Percentiles rank a stretch among this genome's conserved stretches.
phyloP scores from a whole-genome alignment of 2,329 filamentous ascomycete genomes.

The Colletotrichum destructivum region DNA sequence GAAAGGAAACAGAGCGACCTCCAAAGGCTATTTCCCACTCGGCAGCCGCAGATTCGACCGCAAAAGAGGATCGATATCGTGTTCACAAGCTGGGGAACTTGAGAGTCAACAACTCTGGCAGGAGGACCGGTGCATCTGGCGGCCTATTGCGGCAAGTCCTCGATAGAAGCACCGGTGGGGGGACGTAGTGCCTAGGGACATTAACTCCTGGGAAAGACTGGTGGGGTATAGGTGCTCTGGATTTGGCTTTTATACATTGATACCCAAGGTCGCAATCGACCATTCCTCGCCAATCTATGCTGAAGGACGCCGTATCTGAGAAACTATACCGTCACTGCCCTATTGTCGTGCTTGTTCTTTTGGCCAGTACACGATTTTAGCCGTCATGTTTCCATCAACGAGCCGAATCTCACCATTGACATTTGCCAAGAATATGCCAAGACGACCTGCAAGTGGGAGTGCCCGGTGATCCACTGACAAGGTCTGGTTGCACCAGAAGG shows the following conservation, averaged over 20 bases:
- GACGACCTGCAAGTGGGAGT: background rate
- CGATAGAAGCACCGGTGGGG: conserved; percentile 35
- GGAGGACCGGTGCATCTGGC: conserved; percentile 9
- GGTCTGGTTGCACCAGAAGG: conserved; percentile 2
- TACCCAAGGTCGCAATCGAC: conserved; percentile 3
- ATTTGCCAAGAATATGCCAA: conserved; percentile 20
- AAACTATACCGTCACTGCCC: background rate
- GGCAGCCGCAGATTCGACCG: background rate
- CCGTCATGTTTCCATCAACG: background rate
- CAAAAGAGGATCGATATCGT: background rate
- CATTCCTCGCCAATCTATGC: background rate
- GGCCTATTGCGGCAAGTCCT: conserved; percentile 28
- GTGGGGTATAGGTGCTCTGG: conserved; percentile 5
- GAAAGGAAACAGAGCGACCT: background rate
- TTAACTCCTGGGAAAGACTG: background rate
- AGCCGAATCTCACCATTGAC: background rate
- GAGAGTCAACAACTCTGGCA: conserved; percentile 2
- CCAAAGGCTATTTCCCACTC: too few relatives aligned
- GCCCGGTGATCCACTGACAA: background rate
- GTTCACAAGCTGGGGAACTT: background rate
- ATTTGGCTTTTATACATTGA: conserved; percentile 10
- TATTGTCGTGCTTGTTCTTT: background rate
- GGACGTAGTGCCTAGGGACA: conserved; percentile 26
- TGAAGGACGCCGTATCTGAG: too few relatives aligned
- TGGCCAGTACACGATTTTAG: background rate